Evolutionary conservation across 2,329 filamentous ascomycete species (phyloP), one percentile per base, ranked within the genome.

Genomic region (Diplodia intermedia): DNA sequence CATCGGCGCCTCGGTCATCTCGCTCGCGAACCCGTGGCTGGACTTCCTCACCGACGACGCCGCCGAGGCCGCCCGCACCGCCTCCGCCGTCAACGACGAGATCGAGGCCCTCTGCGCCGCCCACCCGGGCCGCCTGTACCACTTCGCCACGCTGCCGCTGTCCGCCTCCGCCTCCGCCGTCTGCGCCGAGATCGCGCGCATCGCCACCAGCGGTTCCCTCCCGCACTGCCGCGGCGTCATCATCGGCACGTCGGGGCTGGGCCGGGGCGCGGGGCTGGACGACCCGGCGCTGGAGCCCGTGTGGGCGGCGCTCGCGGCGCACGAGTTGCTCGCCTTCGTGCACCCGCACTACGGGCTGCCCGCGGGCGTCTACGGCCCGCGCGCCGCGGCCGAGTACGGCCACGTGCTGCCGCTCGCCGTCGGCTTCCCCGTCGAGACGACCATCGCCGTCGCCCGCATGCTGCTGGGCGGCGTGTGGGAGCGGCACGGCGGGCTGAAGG

Each of bases 311-410:
- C 79, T 97, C 1, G 87, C 92, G 52, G 84, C 86, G 50, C 86
- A 86, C 0, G 78, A 83, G 8, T 82, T 92, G 40, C 82, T 91
- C 29, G 83, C 97, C 60, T 97, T 97, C 81, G 79, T 97, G 63
- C 94, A 97, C 79, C 94, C 94, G 33, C 94, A 97, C 79, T 97
- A 97, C 77, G 94, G 94, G 1, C 86, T 97, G 2, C 93, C 93
- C 0, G 86, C 87, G 69, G 86, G 88, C 9, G 92, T 96, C 3
- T 97, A 91, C 80, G 94, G 94, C 0, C 87, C 91, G 0, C 83
- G 90, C 8, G 87, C 86, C 8, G 87, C 86, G 0, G 89, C 90
- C 69, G 84, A 86, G 38, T 97, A 96, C 75, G 94, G 94, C 0
- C 94, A 97, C 77, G 93, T 97, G 0, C 84, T 97, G 2, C 91